Conservation (phyloP, 116 monocot genomes). For the Posidonia oceanica region DNA sequence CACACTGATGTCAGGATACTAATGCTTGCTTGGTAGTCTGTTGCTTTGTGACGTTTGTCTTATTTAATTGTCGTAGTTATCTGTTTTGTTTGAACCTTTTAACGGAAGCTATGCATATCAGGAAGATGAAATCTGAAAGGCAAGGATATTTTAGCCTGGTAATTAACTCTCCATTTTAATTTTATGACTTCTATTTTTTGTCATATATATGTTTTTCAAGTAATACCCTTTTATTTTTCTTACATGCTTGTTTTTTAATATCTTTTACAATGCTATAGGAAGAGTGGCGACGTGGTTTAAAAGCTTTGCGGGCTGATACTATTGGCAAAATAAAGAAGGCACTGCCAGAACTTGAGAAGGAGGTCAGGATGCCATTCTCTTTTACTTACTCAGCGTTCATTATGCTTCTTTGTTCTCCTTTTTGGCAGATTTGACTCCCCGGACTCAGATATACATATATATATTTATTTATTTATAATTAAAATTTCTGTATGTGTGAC, state of each 20-base stretch:
- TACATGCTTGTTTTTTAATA: neutral
- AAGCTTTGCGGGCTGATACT: constrained; percentile 77
- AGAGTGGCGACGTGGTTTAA: constrained; percentile 86
- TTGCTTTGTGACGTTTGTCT: neutral
- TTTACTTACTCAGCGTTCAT: neutral
- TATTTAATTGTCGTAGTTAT: neutral
- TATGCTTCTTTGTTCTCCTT: neutral
- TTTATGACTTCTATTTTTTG: neutral
- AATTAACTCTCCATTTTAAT: neutral
- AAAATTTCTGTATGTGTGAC: too few relatives aligned
- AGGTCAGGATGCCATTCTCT: constrained; percentile 29
- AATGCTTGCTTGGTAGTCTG: constrained; percentile 85
- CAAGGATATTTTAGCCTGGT: constrained; percentile 94
- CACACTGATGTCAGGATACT: constrained; percentile 92
- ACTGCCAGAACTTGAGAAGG: constrained; percentile 68
- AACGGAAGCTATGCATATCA: constrained; percentile 13
- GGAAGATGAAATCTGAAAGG: constrained; percentile 84
- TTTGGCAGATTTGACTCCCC: too few relatives aligned
- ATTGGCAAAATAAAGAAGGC: constrained; percentile 82
- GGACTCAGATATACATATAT: too few relatives aligned
- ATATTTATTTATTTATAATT: too few relatives aligned
- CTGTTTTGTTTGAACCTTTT: neutral
- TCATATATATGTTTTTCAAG: neutral
- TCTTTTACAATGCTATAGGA: constrained; percentile 36
- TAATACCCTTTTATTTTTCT: neutral